Conservation (phyloP, 2,329 filamentous ascomycete genomes). For the Aspergillus costaricaensis region DNA sequence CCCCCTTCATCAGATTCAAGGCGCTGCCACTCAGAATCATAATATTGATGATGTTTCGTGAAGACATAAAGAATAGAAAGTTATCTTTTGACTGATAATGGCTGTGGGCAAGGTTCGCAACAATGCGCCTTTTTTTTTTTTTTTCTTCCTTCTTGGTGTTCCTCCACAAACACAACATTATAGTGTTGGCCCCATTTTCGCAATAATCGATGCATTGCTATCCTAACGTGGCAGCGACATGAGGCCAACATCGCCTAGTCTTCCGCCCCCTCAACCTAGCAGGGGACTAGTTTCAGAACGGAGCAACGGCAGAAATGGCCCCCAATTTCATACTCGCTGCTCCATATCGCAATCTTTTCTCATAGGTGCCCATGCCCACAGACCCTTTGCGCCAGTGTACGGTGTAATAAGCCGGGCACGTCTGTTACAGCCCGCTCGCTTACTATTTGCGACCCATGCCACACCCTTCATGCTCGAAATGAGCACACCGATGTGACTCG, state of each 20-base stretch:
- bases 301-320: constrained; percentile 3
- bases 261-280: background rate
- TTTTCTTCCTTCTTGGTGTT: background rate
- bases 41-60: background rate
- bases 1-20: background rate
- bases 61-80: too few species aligned
- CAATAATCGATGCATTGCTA: background rate
- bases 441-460: background rate
- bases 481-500: background rate
- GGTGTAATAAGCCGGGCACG: background rate
- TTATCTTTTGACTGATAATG: too few species aligned
- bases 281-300: constrained; percentile 1
- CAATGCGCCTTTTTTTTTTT: background rate
- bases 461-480: background rate
- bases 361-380: constrained; percentile 1
- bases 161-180: background rate
- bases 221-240: background rate
- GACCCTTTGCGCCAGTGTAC: background rate
- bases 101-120: background rate
- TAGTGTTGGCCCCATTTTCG: background rate
- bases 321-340: background rate
- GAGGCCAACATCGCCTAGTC: background rate
- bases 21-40: background rate
- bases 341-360: background rate
- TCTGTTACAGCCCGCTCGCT: background rate